phyloP scores from a whole-genome alignment of 2,329 filamentous ascomycete species.

The Aspergillus udagawae region DNA sequence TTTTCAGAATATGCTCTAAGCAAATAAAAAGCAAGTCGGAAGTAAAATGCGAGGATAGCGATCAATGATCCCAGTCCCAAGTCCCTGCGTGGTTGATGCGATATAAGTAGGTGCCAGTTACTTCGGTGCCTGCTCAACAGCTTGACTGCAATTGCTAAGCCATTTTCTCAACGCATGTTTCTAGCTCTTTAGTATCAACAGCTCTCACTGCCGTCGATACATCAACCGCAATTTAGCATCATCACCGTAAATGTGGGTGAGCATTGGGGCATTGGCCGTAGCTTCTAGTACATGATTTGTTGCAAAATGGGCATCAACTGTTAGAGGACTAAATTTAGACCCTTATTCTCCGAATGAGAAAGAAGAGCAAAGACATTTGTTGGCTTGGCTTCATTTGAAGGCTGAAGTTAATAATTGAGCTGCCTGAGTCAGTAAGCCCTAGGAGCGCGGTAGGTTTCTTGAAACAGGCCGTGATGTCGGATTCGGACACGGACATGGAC shows the following conservation, averaged over 20 bases:
- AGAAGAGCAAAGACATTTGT: neutral
- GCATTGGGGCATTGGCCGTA: neutral
- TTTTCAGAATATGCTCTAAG: neutral
- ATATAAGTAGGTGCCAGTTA: neutral
- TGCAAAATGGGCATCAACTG: neutral
- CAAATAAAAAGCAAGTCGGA: neutral
- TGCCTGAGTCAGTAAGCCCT: neutral
- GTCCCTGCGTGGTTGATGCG: neutral
- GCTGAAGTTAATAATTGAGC: neutral
- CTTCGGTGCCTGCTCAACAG: neutral
- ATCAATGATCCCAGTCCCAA: neutral
- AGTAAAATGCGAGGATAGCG: neutral
- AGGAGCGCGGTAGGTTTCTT: too few species aligned
- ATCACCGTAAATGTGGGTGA: neutral
- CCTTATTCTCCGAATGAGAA: neutral
- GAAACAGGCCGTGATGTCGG: too few species aligned
- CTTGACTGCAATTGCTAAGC: neutral
- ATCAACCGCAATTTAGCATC: neutral
- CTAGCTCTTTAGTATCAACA: neutral
- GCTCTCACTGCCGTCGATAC: neutral
- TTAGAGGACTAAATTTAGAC: neutral
- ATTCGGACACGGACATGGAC: too few species aligned
- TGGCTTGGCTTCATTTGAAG: neutral
- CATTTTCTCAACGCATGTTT: neutral
- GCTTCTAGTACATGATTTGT: neutral